These are phyloP conservation scores for Centella asiatica DNA, from an alignment of 129 eudicot species.

Conservation along the genomic window DNA sequence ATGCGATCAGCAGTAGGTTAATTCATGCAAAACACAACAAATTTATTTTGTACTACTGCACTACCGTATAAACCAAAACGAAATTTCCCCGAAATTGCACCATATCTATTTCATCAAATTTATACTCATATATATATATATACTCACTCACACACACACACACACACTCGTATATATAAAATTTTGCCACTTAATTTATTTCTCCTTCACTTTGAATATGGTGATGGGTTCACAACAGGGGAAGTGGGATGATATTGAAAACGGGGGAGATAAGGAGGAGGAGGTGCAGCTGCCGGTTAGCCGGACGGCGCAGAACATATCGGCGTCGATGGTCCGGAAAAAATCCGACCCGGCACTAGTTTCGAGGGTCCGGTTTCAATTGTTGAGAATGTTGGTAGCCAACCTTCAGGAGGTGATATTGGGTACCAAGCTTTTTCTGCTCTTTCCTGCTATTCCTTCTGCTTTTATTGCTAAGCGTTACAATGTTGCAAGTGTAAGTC, in stretches of 20 bases:
- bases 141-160: neutral
- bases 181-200: neutral
- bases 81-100: slow-evolving; percentile 24
- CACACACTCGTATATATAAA: neutral
- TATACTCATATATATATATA: neutral
- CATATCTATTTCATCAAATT: neutral
- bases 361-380: slow-evolving; percentile 27
- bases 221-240: slow-evolving; percentile 29
- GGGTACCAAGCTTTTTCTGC: slow-evolving; percentile 66
- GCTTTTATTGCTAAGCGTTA: slow-evolving; percentile 50
- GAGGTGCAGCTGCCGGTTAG: slow-evolving; percentile 4
- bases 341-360: slow-evolving; percentile 41
- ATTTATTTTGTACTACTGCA: no score
- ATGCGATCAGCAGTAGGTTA: no score
- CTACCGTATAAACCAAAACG: no score
- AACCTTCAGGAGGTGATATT: slow-evolving; percentile 61
- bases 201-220: no score
- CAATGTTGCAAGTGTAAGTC: slow-evolving; percentile 45
- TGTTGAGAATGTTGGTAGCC: slow-evolving; percentile 22
- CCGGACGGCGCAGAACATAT: slow-evolving; percentile 38
- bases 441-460: slow-evolving; percentile 66
- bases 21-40: no score
- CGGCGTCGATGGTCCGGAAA: slow-evolving; percentile 45
- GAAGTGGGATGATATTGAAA: slow-evolving; percentile 25
- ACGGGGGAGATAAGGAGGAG: slow-evolving; percentile 11